Percentiles rank a stretch among this genome's conserved stretches.
phyloP scores from a whole-genome alignment of 768 basidiomycete genomes.

The Pisolithus tinctorius region DNA sequence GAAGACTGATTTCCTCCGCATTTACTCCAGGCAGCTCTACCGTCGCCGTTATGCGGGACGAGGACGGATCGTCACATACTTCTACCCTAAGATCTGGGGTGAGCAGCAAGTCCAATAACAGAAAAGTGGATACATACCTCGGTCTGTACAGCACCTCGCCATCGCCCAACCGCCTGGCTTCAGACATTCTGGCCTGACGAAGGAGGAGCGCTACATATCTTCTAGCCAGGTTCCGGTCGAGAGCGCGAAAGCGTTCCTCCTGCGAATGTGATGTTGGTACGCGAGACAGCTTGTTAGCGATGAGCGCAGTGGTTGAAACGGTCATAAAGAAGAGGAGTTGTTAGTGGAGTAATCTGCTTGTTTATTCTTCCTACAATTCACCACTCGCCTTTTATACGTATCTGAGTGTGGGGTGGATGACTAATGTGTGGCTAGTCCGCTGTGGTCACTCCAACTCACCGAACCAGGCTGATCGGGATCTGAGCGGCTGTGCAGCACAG shows the following conservation, averaged over 20 bases:
- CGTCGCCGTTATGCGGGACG: constrained; percentile 26
- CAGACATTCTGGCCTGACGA: constrained; percentile 12
- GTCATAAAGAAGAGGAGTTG: constrained; percentile 16
- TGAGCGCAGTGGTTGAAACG: constrained; percentile 7
- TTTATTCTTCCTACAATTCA: background rate
- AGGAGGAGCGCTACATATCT: constrained; percentile 22
- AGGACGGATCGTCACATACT: constrained; percentile 31
- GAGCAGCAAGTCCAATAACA: constrained; percentile 5
- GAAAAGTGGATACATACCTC: constrained; percentile 16
- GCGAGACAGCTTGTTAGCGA: constrained; percentile 23
- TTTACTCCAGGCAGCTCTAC: constrained; percentile 37
- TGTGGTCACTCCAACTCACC: no score
- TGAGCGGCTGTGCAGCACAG: no score
- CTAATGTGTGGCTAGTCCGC: no score
- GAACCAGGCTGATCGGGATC: no score
- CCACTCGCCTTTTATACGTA: background rate
- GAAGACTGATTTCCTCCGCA: constrained; percentile 28
- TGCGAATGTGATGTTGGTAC: constrained; percentile 1
- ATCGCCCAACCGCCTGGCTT: constrained; percentile 17
- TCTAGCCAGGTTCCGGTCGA: constrained; percentile 26
- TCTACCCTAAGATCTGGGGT: constrained; percentile 27
- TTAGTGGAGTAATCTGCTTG: background rate
- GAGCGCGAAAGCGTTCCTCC: constrained; percentile 24
- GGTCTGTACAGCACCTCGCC: constrained; percentile 27
- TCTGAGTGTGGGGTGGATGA: background rate